These are phyloP conservation scores for Fagopyrum esculentum DNA, from an alignment of 148 eudicot species.

Conservation along the genomic window DNA sequence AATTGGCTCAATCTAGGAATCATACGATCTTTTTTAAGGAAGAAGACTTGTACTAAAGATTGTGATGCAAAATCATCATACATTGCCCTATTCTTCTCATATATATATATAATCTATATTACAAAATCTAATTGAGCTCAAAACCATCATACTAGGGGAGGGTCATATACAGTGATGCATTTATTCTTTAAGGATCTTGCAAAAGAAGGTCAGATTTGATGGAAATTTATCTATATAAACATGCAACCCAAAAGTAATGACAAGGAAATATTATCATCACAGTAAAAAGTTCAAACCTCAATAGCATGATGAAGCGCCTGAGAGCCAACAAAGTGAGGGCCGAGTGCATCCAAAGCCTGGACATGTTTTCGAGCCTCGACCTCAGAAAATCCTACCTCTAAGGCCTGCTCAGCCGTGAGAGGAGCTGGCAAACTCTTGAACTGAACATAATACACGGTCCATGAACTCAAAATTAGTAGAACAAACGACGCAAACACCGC, in stretches of 20 bases:
- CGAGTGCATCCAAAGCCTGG: conserved; percentile 45
- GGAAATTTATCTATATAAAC: no score
- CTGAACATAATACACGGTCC: conserved; percentile 63
- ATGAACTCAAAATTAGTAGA: conserved; percentile 44
- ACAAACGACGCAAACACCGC: conserved; percentile 48
- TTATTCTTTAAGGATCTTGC: no score
- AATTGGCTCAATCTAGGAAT: no score
- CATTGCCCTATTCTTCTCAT: background rate
- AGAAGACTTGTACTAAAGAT: no score
- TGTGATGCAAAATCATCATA: background rate
- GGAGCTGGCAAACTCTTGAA: conserved; percentile 56
- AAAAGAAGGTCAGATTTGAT: no score
- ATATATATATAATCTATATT: no score
- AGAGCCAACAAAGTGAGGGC: conserved; percentile 90
- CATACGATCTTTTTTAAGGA: no score
- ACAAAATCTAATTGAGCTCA: no score
- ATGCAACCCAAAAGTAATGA: background rate
- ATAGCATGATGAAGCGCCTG: conserved; percentile 63
- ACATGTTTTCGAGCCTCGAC: conserved; percentile 71
- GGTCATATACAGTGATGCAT: background rate
- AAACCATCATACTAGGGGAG: no score
- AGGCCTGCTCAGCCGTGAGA: conserved; percentile 51
- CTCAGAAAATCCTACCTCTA: conserved; percentile 89
- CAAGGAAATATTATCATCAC: no score
- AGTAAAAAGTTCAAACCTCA: conserved; percentile 31